These are phyloP conservation scores for Sphagnum magellanicum DNA, from an alignment of 228 moss, liverwort and hornwort genomes.

Conservation along the genomic window DNA sequence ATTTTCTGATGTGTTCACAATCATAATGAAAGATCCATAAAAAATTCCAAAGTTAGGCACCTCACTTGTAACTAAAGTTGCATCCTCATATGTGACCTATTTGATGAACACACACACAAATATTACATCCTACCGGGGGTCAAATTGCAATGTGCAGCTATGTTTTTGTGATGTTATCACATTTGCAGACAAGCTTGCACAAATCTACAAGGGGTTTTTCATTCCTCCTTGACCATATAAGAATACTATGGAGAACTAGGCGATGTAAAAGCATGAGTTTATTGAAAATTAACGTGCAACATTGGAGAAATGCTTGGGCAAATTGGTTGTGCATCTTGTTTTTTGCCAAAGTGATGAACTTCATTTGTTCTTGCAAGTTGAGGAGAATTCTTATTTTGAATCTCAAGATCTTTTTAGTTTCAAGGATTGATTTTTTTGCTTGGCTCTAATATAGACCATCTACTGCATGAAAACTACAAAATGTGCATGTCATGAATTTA, in stretches of 20 bases:
- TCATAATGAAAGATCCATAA: slow-evolving; percentile 79
- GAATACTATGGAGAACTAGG: slow-evolving; percentile 95
- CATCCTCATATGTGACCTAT: slow-evolving; percentile 69
- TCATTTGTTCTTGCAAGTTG: slow-evolving; percentile 72
- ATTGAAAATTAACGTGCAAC: slow-evolving; percentile 81
- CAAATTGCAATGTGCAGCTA: slow-evolving; percentile 81
- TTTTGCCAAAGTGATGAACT: slow-evolving; percentile 82
- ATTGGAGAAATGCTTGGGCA: slow-evolving; percentile 76
- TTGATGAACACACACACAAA: slow-evolving; percentile 76
- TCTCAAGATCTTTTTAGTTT: no score
- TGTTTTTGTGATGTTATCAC: slow-evolving; percentile 88
- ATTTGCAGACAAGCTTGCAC: slow-evolving; percentile 75
- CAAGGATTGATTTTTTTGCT: no score
- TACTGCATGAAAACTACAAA: no score
- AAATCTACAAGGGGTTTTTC: slow-evolving; percentile 78
- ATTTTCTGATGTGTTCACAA: slow-evolving; percentile 50
- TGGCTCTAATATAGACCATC: no score
- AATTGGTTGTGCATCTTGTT: slow-evolving; percentile 80
- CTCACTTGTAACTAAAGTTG: slow-evolving; percentile 63
- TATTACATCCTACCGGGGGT: slow-evolving; percentile 70
- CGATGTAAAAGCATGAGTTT: slow-evolving; percentile 92
- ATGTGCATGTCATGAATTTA: no score
- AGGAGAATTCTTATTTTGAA: slow-evolving; percentile 9
- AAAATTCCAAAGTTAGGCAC: slow-evolving; percentile 69
- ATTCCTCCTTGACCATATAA: slow-evolving; percentile 97